Conservation (phyloP, 208 protist species). For the Trypanosoma vivax region DNA sequence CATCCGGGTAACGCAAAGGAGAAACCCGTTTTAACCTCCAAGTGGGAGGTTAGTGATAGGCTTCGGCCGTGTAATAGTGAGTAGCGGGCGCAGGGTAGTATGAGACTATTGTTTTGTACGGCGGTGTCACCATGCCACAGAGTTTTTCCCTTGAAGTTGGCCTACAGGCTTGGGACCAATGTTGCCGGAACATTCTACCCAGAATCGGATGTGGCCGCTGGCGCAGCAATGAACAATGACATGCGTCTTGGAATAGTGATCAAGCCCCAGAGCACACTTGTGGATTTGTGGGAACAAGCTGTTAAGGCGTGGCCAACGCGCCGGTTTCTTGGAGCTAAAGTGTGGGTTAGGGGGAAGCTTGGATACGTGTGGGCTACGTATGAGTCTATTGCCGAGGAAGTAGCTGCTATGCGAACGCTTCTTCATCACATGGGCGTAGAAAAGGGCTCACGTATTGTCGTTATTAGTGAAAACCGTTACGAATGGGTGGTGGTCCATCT, state of each 20-base stretch:
- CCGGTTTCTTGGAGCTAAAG: slow-evolving; percentile 83
- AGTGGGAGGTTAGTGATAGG: too few relatives aligned
- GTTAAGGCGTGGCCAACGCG: slow-evolving; percentile 69
- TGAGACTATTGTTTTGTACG: background rate
- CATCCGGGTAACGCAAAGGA: too few relatives aligned
- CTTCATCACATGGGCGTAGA: slow-evolving; percentile 77
- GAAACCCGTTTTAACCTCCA: too few relatives aligned
- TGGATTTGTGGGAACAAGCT: slow-evolving; percentile 84
- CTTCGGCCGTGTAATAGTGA: too few relatives aligned
- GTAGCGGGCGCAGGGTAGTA: background rate
- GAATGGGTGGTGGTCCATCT: slow-evolving; percentile 89
- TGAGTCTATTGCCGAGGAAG: slow-evolving; percentile 75
- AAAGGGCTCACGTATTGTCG: slow-evolving; percentile 75
- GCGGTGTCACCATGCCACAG: slow-evolving; percentile 1
- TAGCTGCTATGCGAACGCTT: slow-evolving; percentile 74
- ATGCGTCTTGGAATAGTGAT: slow-evolving; percentile 75
- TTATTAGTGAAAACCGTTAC: slow-evolving; percentile 89
- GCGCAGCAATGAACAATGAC: slow-evolving; percentile 61
- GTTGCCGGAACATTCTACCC: slow-evolving; percentile 76
- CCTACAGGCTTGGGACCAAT: slow-evolving; percentile 50
- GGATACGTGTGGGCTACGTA: slow-evolving; percentile 90
- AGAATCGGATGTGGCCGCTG: slow-evolving; percentile 63
- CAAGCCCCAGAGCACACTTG: slow-evolving; percentile 82
- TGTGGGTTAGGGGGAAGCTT: slow-evolving; percentile 82
- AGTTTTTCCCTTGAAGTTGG: slow-evolving; percentile 7